These are phyloP conservation scores for Peronospora farinosa DNA, from an alignment of 352 stramenopile species.

Conservation along the genomic window DNA sequence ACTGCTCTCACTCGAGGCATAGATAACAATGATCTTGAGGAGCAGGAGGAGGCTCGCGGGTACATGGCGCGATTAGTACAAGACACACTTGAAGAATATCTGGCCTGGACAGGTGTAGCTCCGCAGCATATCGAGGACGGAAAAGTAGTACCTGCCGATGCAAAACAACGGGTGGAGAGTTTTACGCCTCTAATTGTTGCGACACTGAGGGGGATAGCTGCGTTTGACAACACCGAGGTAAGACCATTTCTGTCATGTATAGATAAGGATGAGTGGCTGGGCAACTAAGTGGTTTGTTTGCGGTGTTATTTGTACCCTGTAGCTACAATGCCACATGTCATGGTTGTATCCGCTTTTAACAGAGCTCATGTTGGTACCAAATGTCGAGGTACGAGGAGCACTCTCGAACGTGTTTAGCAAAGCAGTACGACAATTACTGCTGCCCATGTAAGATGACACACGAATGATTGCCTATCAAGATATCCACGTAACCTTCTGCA, in stretches of 20 bases:
- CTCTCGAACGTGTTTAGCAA: constrained; percentile 59
- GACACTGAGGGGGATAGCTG: constrained; percentile 39
- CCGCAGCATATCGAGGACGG: constrained; percentile 14
- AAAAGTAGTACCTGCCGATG: constrained; percentile 32
- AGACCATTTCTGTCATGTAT: constrained; percentile 3
- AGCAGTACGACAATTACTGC: constrained; percentile 56
- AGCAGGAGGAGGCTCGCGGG: constrained; percentile 54
- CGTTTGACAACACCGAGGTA: constrained; percentile 53
- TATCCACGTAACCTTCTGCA: background rate
- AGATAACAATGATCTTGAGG: constrained; percentile 30
- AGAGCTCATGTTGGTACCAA: constrained; percentile 61
- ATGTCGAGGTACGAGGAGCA: constrained; percentile 53
- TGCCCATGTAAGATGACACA: constrained; percentile 17
- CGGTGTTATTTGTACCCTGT: constrained; percentile 8
- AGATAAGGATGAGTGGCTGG: background rate
- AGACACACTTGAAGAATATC: constrained; percentile 57
- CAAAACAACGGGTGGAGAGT: constrained; percentile 44
- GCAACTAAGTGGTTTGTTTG: constrained; percentile 3
- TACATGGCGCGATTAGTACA: constrained; percentile 64
- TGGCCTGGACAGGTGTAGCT: constrained; percentile 44
- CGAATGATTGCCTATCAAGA: constrained; percentile 1
- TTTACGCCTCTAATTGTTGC: constrained; percentile 53
- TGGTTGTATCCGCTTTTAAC: constrained; percentile 81
- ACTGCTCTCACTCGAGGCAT: constrained; percentile 20
- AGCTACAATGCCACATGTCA: constrained; percentile 60